phyloP scores from a whole-genome alignment of 306 rosid genomes.

The Ammopiptanthus mongolicus region DNA sequence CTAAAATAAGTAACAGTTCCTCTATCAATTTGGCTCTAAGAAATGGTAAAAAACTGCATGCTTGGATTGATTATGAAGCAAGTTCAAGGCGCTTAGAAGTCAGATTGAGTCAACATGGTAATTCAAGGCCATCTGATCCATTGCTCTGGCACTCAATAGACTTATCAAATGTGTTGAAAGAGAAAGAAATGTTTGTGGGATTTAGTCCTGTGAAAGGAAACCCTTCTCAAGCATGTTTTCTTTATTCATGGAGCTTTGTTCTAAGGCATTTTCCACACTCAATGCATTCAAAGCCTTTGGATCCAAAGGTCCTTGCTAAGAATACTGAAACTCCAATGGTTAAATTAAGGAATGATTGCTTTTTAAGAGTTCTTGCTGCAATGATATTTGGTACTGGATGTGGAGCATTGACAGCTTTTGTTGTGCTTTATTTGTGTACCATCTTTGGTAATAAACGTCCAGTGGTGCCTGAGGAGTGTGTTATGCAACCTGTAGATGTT shows the following conservation, averaged over 20 bases:
- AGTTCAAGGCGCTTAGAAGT: conserved; percentile 64
- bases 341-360: conserved; percentile 52
- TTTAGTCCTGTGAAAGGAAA: conserved; percentile 40
- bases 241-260: conserved; percentile 77
- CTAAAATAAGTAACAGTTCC: conserved; percentile 36
- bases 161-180: conserved; percentile 39
- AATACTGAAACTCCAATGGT: conserved; percentile 27
- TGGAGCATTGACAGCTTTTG: conserved; percentile 73
- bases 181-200: conserved; percentile 53
- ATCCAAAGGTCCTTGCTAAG: conserved; percentile 51
- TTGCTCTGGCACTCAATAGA: conserved; percentile 51
- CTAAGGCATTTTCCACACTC: conserved; percentile 55
- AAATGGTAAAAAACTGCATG: conserved; percentile 42
- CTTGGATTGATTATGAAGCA: conserved; percentile 89
- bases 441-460: conserved; percentile 59
- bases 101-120: conserved; percentile 48
- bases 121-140: conserved; percentile 53
- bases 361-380: conserved; percentile 52
- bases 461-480: conserved; percentile 74
- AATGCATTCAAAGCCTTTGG: conserved; percentile 85
- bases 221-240: conserved; percentile 39
- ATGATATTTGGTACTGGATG: conserved; percentile 77
- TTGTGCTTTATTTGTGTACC: conserved; percentile 66
- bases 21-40: conserved; percentile 29
- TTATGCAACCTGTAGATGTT: conserved; percentile 42